Evolutionary conservation across 305 asterid species (phyloP), one percentile per base, ranked within the genome.

Genomic region (Nicotiana rustica): DNA sequence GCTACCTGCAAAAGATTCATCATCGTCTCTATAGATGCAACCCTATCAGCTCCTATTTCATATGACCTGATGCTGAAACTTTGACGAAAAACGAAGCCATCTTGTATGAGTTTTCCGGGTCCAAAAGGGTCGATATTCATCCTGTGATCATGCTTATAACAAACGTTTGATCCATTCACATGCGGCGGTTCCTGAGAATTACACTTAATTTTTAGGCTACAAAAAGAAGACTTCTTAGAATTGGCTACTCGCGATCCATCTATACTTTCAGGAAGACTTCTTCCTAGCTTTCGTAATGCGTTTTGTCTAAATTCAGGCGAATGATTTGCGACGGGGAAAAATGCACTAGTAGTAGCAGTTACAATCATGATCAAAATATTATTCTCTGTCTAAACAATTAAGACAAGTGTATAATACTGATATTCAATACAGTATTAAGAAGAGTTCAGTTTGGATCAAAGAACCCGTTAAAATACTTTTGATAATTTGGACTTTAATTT

Each of bases 51-150:
- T 78, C 99, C 99, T 83, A 93, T 91, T 84, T 96, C 99, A 87
- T 96, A 96, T n/a, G 99, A 96, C 90, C 98, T 92, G 78, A 96
- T 96, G 85, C 97, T 90, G 85, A 96, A 96, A 89, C 93, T 96
- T 82, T 96, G 98, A 55, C 98, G 97, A 83, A 95, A 96, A 62
- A 93, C 86, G 35, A 91, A 81, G 66, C 99, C 99, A 89, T 96
- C 97, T 78, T 91, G 91, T 84, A 96, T 92, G 80, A 96, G 92
- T 87, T 90, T 90, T 77, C 99, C 99, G 41, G 92, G 82, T 76
- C 97, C 96, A 83, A 95, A 94, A 31, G 97, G 97, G 86, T 95
- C 99, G 82, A 78, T 85, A 79, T 33, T 33, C 0, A 33, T 41
- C 98, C 97, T 61, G 6, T 35, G 38, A 35, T 35, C 38, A 1